These are phyloP conservation scores for Camelina neglecta DNA, from an alignment of 345 rosid species.

Conservation along the genomic window DNA sequence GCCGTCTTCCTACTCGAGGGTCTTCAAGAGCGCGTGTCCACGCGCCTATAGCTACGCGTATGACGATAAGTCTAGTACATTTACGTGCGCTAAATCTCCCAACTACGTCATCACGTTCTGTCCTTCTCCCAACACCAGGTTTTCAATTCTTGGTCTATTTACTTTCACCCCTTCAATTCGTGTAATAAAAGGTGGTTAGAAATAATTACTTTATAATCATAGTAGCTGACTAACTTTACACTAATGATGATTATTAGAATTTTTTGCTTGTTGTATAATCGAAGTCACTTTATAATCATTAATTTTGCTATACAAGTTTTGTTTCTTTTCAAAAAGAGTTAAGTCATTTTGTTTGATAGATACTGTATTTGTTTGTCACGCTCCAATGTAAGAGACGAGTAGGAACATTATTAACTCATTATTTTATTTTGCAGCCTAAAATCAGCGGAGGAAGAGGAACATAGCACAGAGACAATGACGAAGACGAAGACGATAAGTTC, in stretches of 20 bases:
- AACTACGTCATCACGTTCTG: conserved; percentile 84
- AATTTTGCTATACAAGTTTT: not conserved
- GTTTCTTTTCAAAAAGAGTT: not conserved
- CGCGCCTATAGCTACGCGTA: conserved; percentile 94
- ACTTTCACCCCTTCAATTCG: not conserved
- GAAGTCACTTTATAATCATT: not conserved
- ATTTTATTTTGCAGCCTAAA: conserved; percentile 57
- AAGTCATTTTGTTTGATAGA: not conserved
- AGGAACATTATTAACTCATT: not conserved
- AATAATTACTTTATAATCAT: not conserved
- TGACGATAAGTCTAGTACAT: conserved; percentile 86
- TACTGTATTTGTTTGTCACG: conserved; percentile 4
- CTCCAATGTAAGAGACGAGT: conserved; percentile 4
- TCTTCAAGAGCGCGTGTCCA: conserved; percentile 80
- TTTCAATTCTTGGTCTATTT: not conserved
- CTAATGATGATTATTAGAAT: not conserved
- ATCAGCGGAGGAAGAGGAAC: conserved; percentile 55
- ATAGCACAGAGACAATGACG: conserved; percentile 23
- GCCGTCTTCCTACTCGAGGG: conserved; percentile 68
- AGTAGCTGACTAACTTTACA: too few species aligned
- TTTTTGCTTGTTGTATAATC: conserved; percentile 9
- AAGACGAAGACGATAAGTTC: not conserved
- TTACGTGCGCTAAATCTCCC: conserved; percentile 70
- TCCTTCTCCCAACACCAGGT: conserved; percentile 76
- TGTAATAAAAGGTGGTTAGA: not conserved